Evolutionary conservation across 2,329 filamentous ascomycete genomes (phyloP).

Genomic region (Diaporthe amygdali): DNA sequence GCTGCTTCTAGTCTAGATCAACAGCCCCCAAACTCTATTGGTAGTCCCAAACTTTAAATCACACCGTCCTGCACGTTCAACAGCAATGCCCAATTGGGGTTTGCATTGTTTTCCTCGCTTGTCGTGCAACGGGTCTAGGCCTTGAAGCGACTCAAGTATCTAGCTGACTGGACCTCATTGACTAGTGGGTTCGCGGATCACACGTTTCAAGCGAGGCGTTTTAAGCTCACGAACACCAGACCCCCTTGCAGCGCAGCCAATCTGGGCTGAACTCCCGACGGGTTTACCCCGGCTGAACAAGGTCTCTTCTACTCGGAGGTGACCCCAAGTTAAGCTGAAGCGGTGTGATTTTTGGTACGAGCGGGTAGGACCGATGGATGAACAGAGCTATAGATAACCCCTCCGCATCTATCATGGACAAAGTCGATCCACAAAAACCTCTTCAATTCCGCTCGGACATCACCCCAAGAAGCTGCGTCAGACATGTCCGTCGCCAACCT

Average conservation of each 20-base stretch:
- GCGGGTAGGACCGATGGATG: not conserved
- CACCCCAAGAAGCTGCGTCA: slow-evolving; percentile 26
- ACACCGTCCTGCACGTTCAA: not conserved
- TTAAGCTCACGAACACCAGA: not conserved
- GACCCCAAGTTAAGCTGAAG: not conserved
- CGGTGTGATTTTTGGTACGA: not conserved
- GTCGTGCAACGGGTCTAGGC: not conserved
- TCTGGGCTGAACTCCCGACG: not conserved
- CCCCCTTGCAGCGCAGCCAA: not conserved
- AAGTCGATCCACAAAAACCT: slow-evolving; percentile 22
- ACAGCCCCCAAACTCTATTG: not conserved
- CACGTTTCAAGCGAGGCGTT: not conserved
- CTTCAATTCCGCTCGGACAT: slow-evolving; percentile 1
- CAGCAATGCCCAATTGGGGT: not conserved
- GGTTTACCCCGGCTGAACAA: not conserved
- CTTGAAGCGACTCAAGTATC: not conserved
- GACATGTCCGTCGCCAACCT: slow-evolving; percentile 27
- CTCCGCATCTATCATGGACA: slow-evolving; percentile 2
- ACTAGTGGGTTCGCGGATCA: not conserved
- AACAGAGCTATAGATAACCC: not conserved
- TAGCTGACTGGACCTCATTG: not conserved
- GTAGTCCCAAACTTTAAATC: not conserved
- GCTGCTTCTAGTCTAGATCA: not conserved
- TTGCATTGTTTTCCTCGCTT: not conserved
- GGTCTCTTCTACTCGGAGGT: not conserved